Evolutionary conservation across 768 basidiomycete species (phyloP), one percentile per base, ranked within the genome.

Genomic region (Austroboletus festivus): DNA sequence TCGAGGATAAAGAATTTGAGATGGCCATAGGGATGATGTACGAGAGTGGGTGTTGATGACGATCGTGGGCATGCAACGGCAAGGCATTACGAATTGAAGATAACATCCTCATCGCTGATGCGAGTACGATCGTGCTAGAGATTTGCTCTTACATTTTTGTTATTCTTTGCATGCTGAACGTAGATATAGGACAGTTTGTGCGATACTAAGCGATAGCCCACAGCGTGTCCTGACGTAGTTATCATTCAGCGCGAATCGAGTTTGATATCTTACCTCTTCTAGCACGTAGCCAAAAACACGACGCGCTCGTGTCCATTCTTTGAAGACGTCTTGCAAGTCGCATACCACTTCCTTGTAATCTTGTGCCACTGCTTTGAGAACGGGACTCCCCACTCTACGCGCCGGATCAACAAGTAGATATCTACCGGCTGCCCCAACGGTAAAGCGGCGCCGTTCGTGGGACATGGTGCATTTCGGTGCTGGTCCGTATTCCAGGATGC

Each of bases 361-460:
- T n/a, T n/a, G n/a, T n/a, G n/a, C n/a, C n/a, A 92, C 61, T 93
- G 87, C 70, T 93, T 94, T 60, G 92, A 95, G 63, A 92, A 92
- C 57, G 89, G 88, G 22, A 89, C 93, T 53, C 81, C 92, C n/a
- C 84, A 88, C 64, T 95, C 94, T 67, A 94, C 92, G 4, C 81
- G 84, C n/a, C 77, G 89, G 30, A 91, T 94, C 70, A 92, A 94
- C 69, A 82, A 82, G 65, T 82, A 78, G 55, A 90, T 90, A 37
- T 89, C 87, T 0, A 78, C 89, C 70, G 80, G 82, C 15, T 83
- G 81, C 59, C 82, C 88, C 0, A 90, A 90, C 52, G 89, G 88
- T 15, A 86, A 90, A 60, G 75, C 89, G 1, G 65, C 65, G 1
- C 88, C 89, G 4, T 90, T 90, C 56, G 89, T 91, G 21, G 89